Base-by-base conservation (phyloP, 2,329 filamentous ascomycete genomes). In the Teratosphaeria epicoccoides region DNA sequence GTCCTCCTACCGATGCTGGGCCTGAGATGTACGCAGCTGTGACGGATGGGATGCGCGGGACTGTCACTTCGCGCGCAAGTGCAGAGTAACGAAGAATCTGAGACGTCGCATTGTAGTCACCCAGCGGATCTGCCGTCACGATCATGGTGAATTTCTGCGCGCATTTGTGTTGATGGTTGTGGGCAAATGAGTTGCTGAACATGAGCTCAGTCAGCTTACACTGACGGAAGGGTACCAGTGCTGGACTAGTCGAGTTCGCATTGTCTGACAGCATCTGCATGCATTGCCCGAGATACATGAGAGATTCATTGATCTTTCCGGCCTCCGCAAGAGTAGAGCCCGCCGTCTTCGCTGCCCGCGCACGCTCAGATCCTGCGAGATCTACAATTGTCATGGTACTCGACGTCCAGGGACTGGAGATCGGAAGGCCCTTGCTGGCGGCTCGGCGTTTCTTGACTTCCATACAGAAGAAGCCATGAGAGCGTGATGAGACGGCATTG, bases 211-310 rank as follows among this genome's bases (percentile, higher is more conserved):
- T 77, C 50, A 77, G 70, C 57, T 77, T 77, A 66, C 74, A 77
- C 58, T 77, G 74, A 33, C 74, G 69, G 84, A 86, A 55, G 78
- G 89, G 73, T 84, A 97, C 20, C 80, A 95, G 87, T 1, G 54
- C 46, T 11, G 54, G 53, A 5, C 54, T 58, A 14, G 59, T 57
- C 11, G 82, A 83, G 56, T 77, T 83, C 43, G 84, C 83, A 26
- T 83, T 78, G 61, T 91, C 88, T 54, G 85, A 90, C 67, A 96
- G 91, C 77, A 95, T 91, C 66, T 97, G 91, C 61, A 98, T 78
- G 66, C 93, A 98, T 65, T 97, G 93, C 0, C 93, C 93, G 1
- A 98, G 78, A 66, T 96, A 97, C 93, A 98, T 98, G 65, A 98
- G 73, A 64, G 88, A 95, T 69, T 96, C 90, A 64, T 98, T 98